Evolutionary conservation across 805 yeast genomes (phyloP), one percentile per base, ranked within the genome.

Genomic region (Metschnikowia noctiluminum): DNA sequence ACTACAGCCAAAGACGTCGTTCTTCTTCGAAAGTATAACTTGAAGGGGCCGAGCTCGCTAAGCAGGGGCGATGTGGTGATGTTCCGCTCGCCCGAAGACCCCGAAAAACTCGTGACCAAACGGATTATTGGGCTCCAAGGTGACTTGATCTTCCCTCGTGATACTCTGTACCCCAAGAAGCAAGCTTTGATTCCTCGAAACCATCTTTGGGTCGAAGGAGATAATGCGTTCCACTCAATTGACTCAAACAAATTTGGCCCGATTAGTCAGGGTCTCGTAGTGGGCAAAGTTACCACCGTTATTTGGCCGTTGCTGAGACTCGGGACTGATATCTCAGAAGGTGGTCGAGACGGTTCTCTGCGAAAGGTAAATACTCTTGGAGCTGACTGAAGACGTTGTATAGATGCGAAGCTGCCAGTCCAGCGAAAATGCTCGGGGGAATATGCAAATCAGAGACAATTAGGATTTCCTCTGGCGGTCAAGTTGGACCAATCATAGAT

Each of bases 121-220:
- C 71, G 98, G 34, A 78, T 92, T 6, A 79, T 85, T 51, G 97
- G 86, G 0, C 58, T 81, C 1, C 89, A 80, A 46, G 92, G 94
- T 26, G 96, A 90, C 56, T 61, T 72, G 4, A 74, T 91, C 0
- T 60, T 66, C 7, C 82, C 96, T 1, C 72, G 85, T 47, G 69
- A 75, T 27, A 61, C 64, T 37, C 85, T 84, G 21, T 89, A 88
- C 60, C 89, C 95, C 6, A 77, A 82, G 60, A 70, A 74, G 1
- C 67, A 71, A 39, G 83, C 85, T 6, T 65, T 69, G 32, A 70
- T 92, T 2, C 97, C 97, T 2, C 68, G 86, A 46, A 85, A 82
- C 59, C 97, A 92, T 62, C 57, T 89, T 7, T 92, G 97, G 97
- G 90, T 90, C 0, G 97, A 92, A 64, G 98, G 98, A 7, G 98